Base-by-base conservation (phyloP, 805 yeast genomes). In the Ogataea pini region DNA sequence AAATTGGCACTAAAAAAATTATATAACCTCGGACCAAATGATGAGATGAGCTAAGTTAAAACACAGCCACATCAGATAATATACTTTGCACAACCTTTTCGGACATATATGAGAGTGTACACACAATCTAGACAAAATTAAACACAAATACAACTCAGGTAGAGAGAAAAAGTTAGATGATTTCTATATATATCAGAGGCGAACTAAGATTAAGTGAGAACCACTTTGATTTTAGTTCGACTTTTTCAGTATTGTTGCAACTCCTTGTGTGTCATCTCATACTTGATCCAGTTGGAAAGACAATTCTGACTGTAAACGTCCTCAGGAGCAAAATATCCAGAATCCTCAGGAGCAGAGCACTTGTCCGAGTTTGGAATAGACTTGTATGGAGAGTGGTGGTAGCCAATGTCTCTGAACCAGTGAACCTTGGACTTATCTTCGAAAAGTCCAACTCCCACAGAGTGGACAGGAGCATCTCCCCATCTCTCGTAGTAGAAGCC, bases 381-480 rank as follows among this genome's bases (percentile, higher is more conserved):
- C 33, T 73, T 69, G 64, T 85, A 89, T 2, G 96, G 96, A 46
- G 73, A 71, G 65, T 87, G 95, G 49, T 73, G 74, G 63, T 87
- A 87, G 1, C 94, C 95, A 45, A 87, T 82, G 63, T 87, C 95
- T 63, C 88, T 78, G 64, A 89, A 89, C 92, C 95, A 89, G 63
- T 89, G 96, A 33, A 89, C 77, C 52, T 77, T 75, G 13, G 75
- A 69, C 60, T 79, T 84, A 59, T 86, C 90, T 19, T 85, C 88
- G 62, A 89, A 86, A 49, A 87, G 64, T 19, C 81, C 81, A 36
- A 87, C 68, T 0, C 91, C 96, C 47, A 89, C 67, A 16, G 89
- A 80, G 62, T 88, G 94, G 2, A 89, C 94, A 1, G 96, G 96
- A 0, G 96, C 96, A 70, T 89, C 96, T 4, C 96, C 96, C 96